Evolutionary conservation across 371 early-diverging fungal species (phyloP).

Genomic region (Smittium culicis): DNA sequence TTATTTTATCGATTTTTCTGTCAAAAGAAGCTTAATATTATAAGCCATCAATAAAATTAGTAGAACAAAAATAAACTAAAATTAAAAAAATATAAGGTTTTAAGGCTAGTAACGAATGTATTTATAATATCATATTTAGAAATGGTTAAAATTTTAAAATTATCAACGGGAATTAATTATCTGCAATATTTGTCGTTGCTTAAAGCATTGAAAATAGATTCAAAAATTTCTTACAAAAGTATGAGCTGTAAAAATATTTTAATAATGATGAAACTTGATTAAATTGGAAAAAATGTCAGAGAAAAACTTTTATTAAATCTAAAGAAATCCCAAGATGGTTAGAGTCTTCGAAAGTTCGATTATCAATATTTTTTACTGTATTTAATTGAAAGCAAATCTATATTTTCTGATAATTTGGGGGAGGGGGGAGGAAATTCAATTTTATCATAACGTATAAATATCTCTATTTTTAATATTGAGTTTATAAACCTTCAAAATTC

Average conservation of each 20-base stretch:
- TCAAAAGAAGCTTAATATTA: background rate
- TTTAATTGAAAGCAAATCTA: background rate
- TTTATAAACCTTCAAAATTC: background rate
- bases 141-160: background rate
- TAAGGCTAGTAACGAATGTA: background rate
- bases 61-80: background rate
- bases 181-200: background rate
- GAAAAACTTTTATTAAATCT: background rate
- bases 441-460: background rate
- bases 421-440: background rate
- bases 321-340: background rate
- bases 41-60: background rate
- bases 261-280: background rate
- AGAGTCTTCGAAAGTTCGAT: background rate
- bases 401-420: background rate
- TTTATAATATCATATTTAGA: background rate
- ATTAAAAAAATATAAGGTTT: background rate
- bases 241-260: background rate
- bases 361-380: background rate
- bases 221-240: background rate
- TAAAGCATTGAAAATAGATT: background rate
- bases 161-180: background rate
- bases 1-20: background rate
- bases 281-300: background rate
- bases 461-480: background rate